These are phyloP conservation scores for Tylopilus balloui DNA, from an alignment of 768 basidiomycete species.

Conservation along the genomic window DNA sequence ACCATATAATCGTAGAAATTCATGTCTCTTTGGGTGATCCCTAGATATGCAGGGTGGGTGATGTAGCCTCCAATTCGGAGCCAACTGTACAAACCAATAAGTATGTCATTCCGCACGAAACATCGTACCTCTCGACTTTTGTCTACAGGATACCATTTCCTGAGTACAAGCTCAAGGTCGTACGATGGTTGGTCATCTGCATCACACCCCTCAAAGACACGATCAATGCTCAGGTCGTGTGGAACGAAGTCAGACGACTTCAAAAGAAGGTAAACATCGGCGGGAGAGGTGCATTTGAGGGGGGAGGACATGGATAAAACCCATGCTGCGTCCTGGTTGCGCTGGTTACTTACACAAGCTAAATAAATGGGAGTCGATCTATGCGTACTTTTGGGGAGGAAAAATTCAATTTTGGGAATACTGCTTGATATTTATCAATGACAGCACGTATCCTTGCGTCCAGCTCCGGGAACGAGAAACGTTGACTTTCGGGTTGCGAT, in stretches of 20 bases:
- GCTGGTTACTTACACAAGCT: not conserved
- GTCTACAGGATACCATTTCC: conserved; percentile 88
- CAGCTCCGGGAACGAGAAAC: conserved; percentile 77
- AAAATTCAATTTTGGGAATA: conserved; percentile 97
- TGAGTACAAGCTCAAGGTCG: conserved; percentile 77
- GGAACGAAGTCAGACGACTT: conserved; percentile 90
- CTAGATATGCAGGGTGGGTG: conserved; percentile 35
- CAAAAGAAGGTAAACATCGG: conserved; percentile 87
- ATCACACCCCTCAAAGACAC: conserved; percentile 65
- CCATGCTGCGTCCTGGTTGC: conserved; percentile 82
- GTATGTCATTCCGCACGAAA: conserved; percentile 69
- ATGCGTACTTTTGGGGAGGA: conserved; percentile 78
- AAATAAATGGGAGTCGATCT: not conserved
- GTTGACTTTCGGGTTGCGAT: conserved; percentile 33
- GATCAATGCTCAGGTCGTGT: conserved; percentile 62
- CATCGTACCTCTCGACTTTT: conserved; percentile 83
- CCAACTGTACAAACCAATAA: conserved; percentile 55
- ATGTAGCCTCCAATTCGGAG: not conserved
- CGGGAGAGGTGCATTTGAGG: conserved; percentile 79
- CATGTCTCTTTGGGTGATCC: conserved; percentile 80
- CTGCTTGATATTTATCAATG: conserved; percentile 67
- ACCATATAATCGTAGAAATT: conserved; percentile 88
- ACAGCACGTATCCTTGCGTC: conserved; percentile 64
- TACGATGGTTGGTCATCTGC: conserved; percentile 35
- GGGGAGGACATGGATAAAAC: conserved; percentile 80